Evolutionary conservation across 495 filamentous ascomycete genomes (phyloP).

Genomic region (Neurospora sublineolata): DNA sequence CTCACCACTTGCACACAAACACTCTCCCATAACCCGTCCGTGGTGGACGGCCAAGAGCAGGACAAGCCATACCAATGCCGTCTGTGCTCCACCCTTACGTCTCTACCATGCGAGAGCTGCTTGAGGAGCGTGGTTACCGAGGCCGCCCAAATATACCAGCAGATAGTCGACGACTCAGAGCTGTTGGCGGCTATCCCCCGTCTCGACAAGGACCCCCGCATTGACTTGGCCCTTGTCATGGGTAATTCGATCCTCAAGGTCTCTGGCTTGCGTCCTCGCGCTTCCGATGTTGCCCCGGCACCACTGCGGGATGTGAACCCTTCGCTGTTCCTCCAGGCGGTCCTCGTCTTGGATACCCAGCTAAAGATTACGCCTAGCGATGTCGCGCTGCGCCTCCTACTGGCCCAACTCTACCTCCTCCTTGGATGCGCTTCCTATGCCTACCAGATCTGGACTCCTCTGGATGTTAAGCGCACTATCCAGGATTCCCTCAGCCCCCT

Average conservation of each 20-base stretch:
- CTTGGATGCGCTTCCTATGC: constrained; percentile 33
- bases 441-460: constrained; percentile 28
- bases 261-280: constrained; percentile 15
- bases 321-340: constrained; percentile 31
- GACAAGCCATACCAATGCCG: constrained; percentile 17
- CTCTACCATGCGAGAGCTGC: constrained; percentile 21
- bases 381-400: constrained; percentile 29
- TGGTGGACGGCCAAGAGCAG: constrained; percentile 12
- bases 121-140: constrained; percentile 20
- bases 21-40: constrained; percentile 13
- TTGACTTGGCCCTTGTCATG: constrained; percentile 33
- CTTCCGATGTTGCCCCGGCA: constrained; percentile 8
- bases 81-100: constrained; percentile 13
- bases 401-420: constrained; percentile 35
- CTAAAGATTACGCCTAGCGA: constrained; percentile 24
- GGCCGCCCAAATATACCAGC: constrained; percentile 18
- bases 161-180: constrained; percentile 17
- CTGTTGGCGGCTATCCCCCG: constrained; percentile 15
- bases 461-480: constrained; percentile 39
- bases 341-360: constrained; percentile 34
- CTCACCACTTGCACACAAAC: constrained; percentile 24
- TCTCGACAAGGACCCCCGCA: constrained; percentile 29
- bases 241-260: constrained; percentile 36
- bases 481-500: constrained; percentile 36
- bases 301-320: constrained; percentile 21